These are phyloP conservation scores for Nitzschia palea DNA, from an alignment of 108 stramenopile species.

Conservation along the genomic window DNA sequence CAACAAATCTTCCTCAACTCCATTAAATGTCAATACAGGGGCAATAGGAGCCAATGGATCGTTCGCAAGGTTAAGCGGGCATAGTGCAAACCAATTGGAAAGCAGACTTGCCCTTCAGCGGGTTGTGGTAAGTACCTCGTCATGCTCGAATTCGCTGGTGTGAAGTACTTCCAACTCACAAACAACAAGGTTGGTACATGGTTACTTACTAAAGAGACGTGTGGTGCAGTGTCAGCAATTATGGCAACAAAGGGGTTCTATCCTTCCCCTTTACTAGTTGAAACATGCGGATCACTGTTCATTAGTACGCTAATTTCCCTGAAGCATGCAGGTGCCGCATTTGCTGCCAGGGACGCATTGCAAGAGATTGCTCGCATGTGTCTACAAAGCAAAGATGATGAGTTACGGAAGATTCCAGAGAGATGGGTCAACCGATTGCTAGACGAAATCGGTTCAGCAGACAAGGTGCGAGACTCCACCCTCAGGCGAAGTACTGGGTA, in stretches of 20 bases:
- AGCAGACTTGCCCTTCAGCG: conserved; percentile 47
- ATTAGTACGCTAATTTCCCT: conserved; percentile 55
- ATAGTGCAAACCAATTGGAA: conserved; percentile 24
- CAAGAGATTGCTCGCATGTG: conserved; percentile 47
- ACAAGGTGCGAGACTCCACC: conserved; percentile 62
- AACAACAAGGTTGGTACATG: conserved; percentile 52
- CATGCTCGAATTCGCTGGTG: no score
- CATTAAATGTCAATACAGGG: conserved; percentile 68
- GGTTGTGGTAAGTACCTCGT: conserved; percentile 45
- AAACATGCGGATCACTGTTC: conserved; percentile 39
- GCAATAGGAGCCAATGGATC: conserved; percentile 72
- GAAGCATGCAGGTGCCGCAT: conserved; percentile 74
- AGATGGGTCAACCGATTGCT: conserved; percentile 41
- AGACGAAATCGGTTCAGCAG: conserved; percentile 46
- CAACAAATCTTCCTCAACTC: conserved; percentile 1
- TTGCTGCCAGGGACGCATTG: conserved; percentile 57
- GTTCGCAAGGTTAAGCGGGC: conserved; percentile 39
- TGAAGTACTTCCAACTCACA: no score
- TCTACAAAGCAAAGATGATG: neutral
- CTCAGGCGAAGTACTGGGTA: conserved; percentile 65
- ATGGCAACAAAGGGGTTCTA: conserved; percentile 11
- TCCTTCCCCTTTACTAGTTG: conserved; percentile 12
- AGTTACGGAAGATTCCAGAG: conserved; percentile 24
- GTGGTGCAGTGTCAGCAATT: conserved; percentile 32
- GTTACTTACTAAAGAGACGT: conserved; percentile 66